Evolutionary conservation across 768 basidiomycete species (phyloP).

Genomic region (Aureoboletus auriporus): DNA sequence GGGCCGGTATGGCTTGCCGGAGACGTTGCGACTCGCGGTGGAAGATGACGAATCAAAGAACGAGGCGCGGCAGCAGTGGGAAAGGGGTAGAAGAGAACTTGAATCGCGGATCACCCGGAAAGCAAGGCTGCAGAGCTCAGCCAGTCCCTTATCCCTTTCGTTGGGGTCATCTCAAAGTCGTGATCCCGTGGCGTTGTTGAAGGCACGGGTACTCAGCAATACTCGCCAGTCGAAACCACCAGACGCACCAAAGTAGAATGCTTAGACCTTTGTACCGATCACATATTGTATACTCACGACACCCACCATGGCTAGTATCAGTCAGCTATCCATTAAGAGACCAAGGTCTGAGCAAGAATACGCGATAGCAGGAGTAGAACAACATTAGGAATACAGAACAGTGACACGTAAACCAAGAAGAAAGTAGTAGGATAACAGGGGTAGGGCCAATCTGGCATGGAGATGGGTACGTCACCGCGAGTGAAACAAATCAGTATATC

Average conservation of each 20-base stretch:
- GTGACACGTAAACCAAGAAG: slow-evolving; percentile 40
- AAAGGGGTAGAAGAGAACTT: slow-evolving; percentile 45
- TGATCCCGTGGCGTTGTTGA: slow-evolving; percentile 39
- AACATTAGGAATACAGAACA: slow-evolving; percentile 58
- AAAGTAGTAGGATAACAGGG: slow-evolving; percentile 35
- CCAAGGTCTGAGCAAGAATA: slow-evolving; percentile 35
- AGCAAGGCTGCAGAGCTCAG: slow-evolving; percentile 37
- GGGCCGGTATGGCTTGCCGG: slow-evolving; percentile 73
- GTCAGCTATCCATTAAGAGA: slow-evolving; percentile 30
- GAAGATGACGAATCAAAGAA: slow-evolving; percentile 58
- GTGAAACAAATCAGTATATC: slow-evolving; percentile 33
- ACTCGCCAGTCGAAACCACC: slow-evolving; percentile 38
- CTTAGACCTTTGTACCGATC: slow-evolving; percentile 1
- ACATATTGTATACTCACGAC: slow-evolving; percentile 12
- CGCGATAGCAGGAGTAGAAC: slow-evolving; percentile 55
- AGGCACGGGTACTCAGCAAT: slow-evolving; percentile 56
- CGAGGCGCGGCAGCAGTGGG: slow-evolving; percentile 65
- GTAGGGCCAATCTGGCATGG: slow-evolving; percentile 24
- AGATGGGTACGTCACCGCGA: slow-evolving; percentile 31
- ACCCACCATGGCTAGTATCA: slow-evolving; percentile 8
- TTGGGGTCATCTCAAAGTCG: slow-evolving; percentile 18
- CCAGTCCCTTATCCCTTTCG: slow-evolving; percentile 20
- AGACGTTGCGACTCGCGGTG: slow-evolving; percentile 58
- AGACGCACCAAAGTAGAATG: slow-evolving; percentile 13
- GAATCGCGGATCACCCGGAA: slow-evolving; percentile 46